A percentile compares a stretch with the other conserved stretches of the same genome.
Conservation (phyloP, 2,329 filamentous ascomycete species). For the Beauveria bassiana region DNA sequence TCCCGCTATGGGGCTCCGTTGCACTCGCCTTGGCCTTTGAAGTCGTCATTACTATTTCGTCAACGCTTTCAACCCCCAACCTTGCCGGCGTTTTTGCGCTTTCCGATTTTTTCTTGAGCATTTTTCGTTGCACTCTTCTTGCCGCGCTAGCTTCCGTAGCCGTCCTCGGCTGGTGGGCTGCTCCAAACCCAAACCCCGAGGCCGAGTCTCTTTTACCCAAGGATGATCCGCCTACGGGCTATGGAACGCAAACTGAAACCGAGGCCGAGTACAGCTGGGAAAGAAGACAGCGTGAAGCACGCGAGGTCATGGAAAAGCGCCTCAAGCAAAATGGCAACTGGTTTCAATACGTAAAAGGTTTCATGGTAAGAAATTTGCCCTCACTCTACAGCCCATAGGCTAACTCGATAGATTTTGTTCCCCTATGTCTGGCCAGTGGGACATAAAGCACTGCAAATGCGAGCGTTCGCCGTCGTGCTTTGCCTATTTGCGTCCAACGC, state of each 20-base stretch:
- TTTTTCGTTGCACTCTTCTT: slow-evolving; percentile 12
- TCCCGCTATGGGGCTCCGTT: slow-evolving; percentile 58
- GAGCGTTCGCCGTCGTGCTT: slow-evolving; percentile 56
- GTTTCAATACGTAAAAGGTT: slow-evolving; percentile 69
- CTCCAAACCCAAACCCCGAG: not conserved
- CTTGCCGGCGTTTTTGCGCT: slow-evolving; percentile 14
- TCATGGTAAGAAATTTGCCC: slow-evolving; percentile 39
- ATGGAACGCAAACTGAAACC: slow-evolving; percentile 28
- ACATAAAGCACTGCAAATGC: slow-evolving; percentile 57
- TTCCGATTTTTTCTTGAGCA: slow-evolving; percentile 17
- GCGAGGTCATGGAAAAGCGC: slow-evolving; percentile 56
- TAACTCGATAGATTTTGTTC: slow-evolving; percentile 53
- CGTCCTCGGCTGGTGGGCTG: not conserved
- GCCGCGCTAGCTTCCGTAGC: not conserved
- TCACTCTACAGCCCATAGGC: not conserved
- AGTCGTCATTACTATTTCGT: slow-evolving; percentile 26
- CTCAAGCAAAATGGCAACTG: slow-evolving; percentile 69
- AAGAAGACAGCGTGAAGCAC: slow-evolving; percentile 43
- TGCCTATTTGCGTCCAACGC: slow-evolving; percentile 64
- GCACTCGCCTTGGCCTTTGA: slow-evolving; percentile 51
- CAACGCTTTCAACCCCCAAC: not conserved
- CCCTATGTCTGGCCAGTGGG: slow-evolving; percentile 73
- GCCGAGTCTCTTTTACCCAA: slow-evolving; percentile 11
- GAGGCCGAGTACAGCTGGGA: slow-evolving; percentile 47
- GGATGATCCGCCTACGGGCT: not conserved